These are phyloP conservation scores for Corymbia calophylla DNA, from an alignment of 441 rosid species.

Conservation along the genomic window DNA sequence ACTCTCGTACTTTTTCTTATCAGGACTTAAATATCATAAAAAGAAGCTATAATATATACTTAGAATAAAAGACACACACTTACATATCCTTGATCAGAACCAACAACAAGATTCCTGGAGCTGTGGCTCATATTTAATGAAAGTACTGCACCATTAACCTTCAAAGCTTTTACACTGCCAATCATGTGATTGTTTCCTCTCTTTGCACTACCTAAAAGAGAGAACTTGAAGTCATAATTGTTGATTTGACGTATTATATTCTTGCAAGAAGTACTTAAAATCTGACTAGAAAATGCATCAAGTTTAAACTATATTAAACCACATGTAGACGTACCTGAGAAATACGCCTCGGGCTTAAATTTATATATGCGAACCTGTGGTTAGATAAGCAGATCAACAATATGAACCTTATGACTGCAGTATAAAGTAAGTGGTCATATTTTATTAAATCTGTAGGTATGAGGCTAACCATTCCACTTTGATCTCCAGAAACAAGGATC, in stretches of 20 bases:
- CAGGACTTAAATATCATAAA: not conserved
- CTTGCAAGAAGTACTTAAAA: not conserved
- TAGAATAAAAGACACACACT: slow-evolving; percentile 10
- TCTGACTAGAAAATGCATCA: not conserved
- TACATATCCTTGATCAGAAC: slow-evolving; percentile 91
- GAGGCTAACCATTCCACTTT: slow-evolving; percentile 59
- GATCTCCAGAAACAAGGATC: slow-evolving; percentile 78
- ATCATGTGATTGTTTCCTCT: slow-evolving; percentile 65
- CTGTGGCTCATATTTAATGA: slow-evolving; percentile 41
- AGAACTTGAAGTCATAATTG: not conserved
- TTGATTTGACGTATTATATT: not conserved
- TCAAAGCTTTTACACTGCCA: slow-evolving; percentile 51
- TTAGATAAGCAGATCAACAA: not conserved
- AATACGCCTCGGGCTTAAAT: slow-evolving; percentile 71
- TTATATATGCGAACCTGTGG: slow-evolving; percentile 72
- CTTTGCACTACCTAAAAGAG: slow-evolving; percentile 47
- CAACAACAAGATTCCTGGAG: slow-evolving; percentile 61
- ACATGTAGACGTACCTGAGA: slow-evolving; percentile 27
- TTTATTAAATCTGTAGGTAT: not conserved
- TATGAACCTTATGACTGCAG: not conserved
- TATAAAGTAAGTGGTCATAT: not conserved
- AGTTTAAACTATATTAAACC: not conserved
- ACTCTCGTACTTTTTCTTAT: not conserved
- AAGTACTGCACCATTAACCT: slow-evolving; percentile 63
- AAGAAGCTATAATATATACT: not conserved